These are phyloP conservation scores for Talaromyces thailandensis DNA, from an alignment of 495 filamentous ascomycete species.

Conservation along the genomic window DNA sequence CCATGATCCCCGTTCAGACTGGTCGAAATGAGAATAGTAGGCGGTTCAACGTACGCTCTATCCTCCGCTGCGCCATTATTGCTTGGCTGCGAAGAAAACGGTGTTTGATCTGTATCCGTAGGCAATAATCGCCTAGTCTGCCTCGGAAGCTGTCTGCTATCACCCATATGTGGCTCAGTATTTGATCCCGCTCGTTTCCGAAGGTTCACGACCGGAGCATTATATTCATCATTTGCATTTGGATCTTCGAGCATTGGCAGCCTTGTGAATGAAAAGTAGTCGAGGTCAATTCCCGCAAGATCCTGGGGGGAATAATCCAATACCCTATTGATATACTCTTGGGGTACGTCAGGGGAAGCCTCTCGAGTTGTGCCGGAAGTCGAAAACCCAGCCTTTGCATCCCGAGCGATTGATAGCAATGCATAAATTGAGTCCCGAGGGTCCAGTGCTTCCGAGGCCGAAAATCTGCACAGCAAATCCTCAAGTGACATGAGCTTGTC, in stretches of 20 bases:
- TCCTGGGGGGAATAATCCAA: not conserved
- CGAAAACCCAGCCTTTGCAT: not conserved
- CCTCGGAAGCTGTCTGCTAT: not conserved
- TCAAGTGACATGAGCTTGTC: constrained; percentile 3
- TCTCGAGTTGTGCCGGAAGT: not conserved
- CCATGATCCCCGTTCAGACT: not conserved
- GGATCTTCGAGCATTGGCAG: not conserved
- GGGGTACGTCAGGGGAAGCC: not conserved
- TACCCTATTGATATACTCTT: not conserved
- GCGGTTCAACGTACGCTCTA: not conserved
- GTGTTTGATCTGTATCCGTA: not conserved
- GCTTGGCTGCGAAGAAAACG: not conserved
- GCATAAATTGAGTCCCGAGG: constrained; percentile 5
- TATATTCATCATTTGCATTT: not conserved
- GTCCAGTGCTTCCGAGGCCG: not conserved
- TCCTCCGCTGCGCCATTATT: not conserved
- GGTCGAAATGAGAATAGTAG: not conserved
- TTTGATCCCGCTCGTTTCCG: not conserved
- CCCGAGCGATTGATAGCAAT: not conserved
- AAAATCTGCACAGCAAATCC: not conserved
- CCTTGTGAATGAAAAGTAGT: not conserved
- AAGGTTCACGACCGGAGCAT: not conserved
- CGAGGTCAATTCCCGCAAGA: not conserved
- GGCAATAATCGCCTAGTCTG: not conserved
- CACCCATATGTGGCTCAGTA: not conserved